Evolutionary conservation across 2,329 filamentous ascomycete species (phyloP).

Genomic region (Fusarium piperis): DNA sequence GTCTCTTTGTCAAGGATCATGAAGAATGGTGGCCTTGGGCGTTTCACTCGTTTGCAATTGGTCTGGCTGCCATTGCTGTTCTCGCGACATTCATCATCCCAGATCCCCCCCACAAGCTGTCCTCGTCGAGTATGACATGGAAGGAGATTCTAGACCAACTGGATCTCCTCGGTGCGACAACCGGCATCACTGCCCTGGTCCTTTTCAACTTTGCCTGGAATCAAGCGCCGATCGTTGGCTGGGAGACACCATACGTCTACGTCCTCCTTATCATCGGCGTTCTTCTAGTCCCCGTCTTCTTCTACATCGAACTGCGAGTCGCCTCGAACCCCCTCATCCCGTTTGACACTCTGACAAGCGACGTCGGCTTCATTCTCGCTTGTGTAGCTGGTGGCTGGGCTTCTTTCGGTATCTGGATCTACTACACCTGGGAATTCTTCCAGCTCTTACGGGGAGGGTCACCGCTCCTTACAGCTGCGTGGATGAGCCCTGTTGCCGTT

Average conservation of each 20-base stretch:
- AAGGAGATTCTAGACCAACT: constrained; percentile 44
- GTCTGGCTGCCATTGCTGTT: constrained; percentile 46
- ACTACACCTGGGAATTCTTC: constrained; percentile 62
- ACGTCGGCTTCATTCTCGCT: constrained; percentile 64
- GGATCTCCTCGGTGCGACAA: constrained; percentile 52
- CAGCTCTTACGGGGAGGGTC: constrained; percentile 52
- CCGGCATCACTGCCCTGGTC: constrained; percentile 64
- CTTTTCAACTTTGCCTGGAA: constrained; percentile 76
- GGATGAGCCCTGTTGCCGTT: constrained; percentile 56
- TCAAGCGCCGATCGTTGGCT: constrained; percentile 68
- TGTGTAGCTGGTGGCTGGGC: constrained; percentile 65
- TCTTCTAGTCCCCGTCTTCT: constrained; percentile 64
- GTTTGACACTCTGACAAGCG: constrained; percentile 56
- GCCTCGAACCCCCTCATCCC: constrained; percentile 66
- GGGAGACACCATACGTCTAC: constrained; percentile 66
- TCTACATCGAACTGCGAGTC: constrained; percentile 62
- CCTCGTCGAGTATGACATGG: constrained; percentile 7
- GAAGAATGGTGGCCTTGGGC: constrained; percentile 59
- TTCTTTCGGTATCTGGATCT: constrained; percentile 64
- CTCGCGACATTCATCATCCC: constrained; percentile 50
- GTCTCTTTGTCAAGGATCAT: constrained; percentile 49
- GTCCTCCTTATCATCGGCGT: constrained; percentile 66
- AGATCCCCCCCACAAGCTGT: constrained; percentile 31
- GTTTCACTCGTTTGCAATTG: constrained; percentile 54
- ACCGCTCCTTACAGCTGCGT: constrained; percentile 56